phyloP scores from a whole-genome alignment of 140 eudicot species.

The Bidens hawaiensis region DNA sequence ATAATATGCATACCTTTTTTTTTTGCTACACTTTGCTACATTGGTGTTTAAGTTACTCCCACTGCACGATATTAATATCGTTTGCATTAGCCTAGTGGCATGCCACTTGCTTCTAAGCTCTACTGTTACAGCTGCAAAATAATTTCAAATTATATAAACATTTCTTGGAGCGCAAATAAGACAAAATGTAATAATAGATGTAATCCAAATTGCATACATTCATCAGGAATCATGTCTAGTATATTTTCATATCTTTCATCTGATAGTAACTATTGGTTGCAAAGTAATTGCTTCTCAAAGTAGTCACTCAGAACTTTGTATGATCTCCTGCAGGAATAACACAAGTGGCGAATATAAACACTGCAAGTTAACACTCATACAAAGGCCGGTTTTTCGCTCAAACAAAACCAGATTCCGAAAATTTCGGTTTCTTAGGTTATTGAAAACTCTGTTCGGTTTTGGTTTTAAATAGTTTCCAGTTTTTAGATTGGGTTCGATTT shows the following conservation, averaged over 20 bases:
- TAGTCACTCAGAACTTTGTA: conserved; percentile 57
- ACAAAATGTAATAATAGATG: background rate
- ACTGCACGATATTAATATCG: conserved; percentile 62
- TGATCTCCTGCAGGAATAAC: conserved; percentile 66
- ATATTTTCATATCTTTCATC: conserved; percentile 78
- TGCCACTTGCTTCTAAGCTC: conserved; percentile 78
- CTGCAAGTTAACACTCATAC: background rate
- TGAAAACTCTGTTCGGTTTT: too few relatives aligned
- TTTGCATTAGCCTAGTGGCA: conserved; percentile 44
- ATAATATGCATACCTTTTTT: conserved; percentile 52
- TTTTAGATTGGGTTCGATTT: too few relatives aligned
- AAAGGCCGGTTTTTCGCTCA: too few relatives aligned
- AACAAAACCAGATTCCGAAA: too few relatives aligned
- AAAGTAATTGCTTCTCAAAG: conserved; percentile 60
- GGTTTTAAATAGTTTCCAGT: too few relatives aligned
- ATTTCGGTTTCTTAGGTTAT: too few relatives aligned
- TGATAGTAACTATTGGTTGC: conserved; percentile 67
- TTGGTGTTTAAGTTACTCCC: conserved; percentile 68
- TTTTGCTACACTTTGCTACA: too few relatives aligned
- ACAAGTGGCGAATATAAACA: background rate
- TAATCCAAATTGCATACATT: conserved; percentile 38
- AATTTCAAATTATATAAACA: background rate
- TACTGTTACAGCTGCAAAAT: conserved; percentile 57
- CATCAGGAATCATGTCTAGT: conserved; percentile 83
- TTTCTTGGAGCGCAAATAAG: conserved; percentile 10